phyloP scores from a whole-genome alignment of 176 grass and related monocot genomes.

The Ensete ventricosum region DNA sequence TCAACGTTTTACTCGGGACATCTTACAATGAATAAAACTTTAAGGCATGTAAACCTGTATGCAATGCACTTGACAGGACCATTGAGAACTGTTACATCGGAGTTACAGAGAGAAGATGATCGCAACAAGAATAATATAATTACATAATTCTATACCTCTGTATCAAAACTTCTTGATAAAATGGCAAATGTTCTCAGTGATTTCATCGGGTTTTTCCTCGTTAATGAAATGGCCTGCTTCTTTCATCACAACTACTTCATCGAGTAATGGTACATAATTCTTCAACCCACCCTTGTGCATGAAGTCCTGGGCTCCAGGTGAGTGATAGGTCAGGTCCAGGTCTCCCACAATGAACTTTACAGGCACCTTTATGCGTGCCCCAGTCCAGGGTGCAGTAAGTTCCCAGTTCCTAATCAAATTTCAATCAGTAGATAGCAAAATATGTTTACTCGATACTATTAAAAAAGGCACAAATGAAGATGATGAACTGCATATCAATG shows the following conservation, averaged over 20 bases:
- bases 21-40: too few species aligned
- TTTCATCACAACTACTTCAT: slow-evolving; percentile 13
- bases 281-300: slow-evolving; percentile 14
- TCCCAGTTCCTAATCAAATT: slow-evolving; percentile 18
- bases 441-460: too few species aligned
- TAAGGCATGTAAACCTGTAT: too few species aligned
- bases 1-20: too few species aligned
- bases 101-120: too few species aligned
- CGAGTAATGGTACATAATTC: slow-evolving; percentile 4
- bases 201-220: slow-evolving; percentile 14
- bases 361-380: slow-evolving; percentile 5
- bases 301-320: slow-evolving; percentile 16
- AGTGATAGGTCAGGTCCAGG: slow-evolving; percentile 7
- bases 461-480: too few species aligned
- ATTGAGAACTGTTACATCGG: too few species aligned
- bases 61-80: too few species aligned
- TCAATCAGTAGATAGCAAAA: too few species aligned
- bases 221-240: slow-evolving; percentile 24
- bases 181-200: slow-evolving; percentile 3
- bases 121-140: too few species aligned
- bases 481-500: too few species aligned
- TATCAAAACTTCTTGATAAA: slow-evolving; percentile 14
- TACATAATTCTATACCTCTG: too few species aligned
- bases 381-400: slow-evolving; percentile 10
- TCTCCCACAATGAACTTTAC: slow-evolving; percentile 19